Conservation (phyloP, 257 asterid species). For the Galeopsis tetrahit region DNA sequence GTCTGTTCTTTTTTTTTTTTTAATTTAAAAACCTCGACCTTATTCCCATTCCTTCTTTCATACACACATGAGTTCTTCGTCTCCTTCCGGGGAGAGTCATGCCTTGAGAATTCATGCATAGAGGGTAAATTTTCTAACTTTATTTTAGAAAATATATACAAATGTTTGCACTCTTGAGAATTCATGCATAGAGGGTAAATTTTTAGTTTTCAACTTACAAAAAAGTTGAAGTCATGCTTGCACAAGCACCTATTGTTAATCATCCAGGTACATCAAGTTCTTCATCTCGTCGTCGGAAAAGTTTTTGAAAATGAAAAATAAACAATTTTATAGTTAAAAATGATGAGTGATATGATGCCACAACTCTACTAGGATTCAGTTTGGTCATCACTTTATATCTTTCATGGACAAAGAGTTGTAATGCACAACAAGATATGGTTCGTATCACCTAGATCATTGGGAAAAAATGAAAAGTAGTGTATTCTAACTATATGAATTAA, state of each 20-base stretch:
- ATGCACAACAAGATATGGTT: slow-evolving; percentile 90
- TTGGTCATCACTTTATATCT: slow-evolving; percentile 74
- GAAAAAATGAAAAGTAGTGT: neutral
- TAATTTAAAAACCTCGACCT: too few relatives aligned
- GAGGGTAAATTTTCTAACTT: too few relatives aligned
- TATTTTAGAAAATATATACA: slow-evolving; percentile 12
- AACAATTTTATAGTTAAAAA: slow-evolving; percentile 27
- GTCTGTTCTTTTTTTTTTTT: too few relatives aligned
- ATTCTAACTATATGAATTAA: slow-evolving; percentile 2
- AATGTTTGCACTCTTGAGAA: neutral
- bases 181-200: slow-evolving; percentile 1
- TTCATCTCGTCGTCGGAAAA: slow-evolving; percentile 73
- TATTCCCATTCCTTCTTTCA: too few relatives aligned
- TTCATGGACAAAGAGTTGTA: slow-evolving; percentile 91
- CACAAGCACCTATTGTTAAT: slow-evolving; percentile 99
- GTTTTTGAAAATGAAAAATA: slow-evolving; percentile 54
- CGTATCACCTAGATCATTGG: slow-evolving; percentile 74
- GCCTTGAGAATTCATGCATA: too few relatives aligned
- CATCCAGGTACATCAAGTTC: slow-evolving; percentile 87
- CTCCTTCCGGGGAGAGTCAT: too few relatives aligned
- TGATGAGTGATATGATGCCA: slow-evolving; percentile 16
- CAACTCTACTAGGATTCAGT: slow-evolving; percentile 21
- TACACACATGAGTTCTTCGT: too few relatives aligned
- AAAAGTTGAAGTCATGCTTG: slow-evolving; percentile 98
- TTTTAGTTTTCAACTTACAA: slow-evolving; percentile 76